These are phyloP conservation scores for Scolecobasidium constrictum DNA, from an alignment of 2,329 filamentous ascomycete species.

Conservation along the genomic window DNA sequence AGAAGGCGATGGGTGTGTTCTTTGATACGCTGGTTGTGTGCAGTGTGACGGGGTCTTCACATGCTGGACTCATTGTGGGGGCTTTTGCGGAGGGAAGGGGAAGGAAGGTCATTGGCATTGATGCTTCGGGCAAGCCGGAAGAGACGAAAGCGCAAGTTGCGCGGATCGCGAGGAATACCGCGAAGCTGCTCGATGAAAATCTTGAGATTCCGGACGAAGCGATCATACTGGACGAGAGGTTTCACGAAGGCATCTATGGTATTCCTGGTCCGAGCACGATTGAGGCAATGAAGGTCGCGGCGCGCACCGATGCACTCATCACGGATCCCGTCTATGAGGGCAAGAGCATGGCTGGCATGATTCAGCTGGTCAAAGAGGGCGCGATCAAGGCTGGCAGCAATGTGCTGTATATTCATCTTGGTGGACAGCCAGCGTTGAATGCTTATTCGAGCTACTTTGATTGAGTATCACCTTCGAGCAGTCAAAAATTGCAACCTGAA, in stretches of 20 bases:
- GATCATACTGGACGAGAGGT: constrained; percentile 52
- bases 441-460: constrained; percentile 50
- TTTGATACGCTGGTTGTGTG: constrained; percentile 59
- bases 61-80: constrained; percentile 62
- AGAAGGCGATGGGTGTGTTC: constrained; percentile 47
- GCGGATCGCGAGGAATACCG: constrained; percentile 55
- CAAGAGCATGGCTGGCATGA: constrained; percentile 62
- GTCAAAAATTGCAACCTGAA: no score
- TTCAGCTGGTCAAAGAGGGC: constrained; percentile 53
- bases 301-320: constrained; percentile 59
- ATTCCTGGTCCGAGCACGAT: constrained; percentile 55
- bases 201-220: constrained; percentile 53
- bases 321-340: constrained; percentile 70
- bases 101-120: constrained; percentile 54
- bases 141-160: constrained; percentile 56
- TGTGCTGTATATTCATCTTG: constrained; percentile 60
- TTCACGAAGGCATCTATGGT: constrained; percentile 58
- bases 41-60: constrained; percentile 59
- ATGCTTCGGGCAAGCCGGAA: constrained; percentile 49
- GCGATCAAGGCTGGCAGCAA: constrained; percentile 51
- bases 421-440: constrained; percentile 59
- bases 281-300: constrained; percentile 58
- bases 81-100: constrained; percentile 44
- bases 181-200: constrained; percentile 48
- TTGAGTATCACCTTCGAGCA: no score